Conservation (phyloP, 148 eudicot genomes). For the Suaeda aralocaspica region DNA sequence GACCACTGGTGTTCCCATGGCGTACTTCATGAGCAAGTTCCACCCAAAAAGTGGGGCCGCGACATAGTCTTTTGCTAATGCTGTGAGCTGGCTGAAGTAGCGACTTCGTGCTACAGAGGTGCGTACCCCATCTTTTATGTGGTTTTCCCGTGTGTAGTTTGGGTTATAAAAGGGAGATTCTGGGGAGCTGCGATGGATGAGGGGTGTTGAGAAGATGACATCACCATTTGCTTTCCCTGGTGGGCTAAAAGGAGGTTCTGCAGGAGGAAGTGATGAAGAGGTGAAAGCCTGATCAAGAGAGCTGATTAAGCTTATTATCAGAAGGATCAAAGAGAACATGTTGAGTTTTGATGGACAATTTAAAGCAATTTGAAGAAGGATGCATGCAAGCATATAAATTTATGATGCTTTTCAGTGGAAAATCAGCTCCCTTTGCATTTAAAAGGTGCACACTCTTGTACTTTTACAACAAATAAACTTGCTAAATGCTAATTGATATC, state of each 20-base stretch:
- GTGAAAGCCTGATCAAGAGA: constrained; percentile 7
- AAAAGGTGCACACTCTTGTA: constrained; percentile 10
- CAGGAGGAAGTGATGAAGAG: background rate
- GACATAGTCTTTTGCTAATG: constrained; percentile 3
- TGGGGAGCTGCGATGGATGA: constrained; percentile 31
- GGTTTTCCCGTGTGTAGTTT: constrained; percentile 18
- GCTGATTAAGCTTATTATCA: constrained; percentile 14
- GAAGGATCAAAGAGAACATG: constrained; percentile 16
- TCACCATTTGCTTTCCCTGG: background rate
- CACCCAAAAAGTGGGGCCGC: constrained; percentile 28
- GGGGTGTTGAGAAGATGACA: constrained; percentile 21
- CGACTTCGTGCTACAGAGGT: constrained; percentile 25
- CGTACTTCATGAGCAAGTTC: constrained; percentile 32
- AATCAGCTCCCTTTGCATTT: no score
- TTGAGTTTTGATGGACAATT: constrained; percentile 17
- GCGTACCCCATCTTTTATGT: constrained; percentile 19
- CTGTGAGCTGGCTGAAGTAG: constrained; percentile 24
- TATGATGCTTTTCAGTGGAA: constrained; percentile 9
- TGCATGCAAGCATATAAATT: constrained; percentile 15
- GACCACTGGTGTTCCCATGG: constrained; percentile 25
- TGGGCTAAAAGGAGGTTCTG: background rate
- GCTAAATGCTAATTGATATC: background rate
- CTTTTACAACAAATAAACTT: constrained; percentile 9
- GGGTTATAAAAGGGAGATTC: constrained; percentile 28
- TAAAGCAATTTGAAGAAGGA: constrained; percentile 2